Conservation (phyloP, 805 yeast genomes). For the Diddensiella transvaalensis region DNA sequence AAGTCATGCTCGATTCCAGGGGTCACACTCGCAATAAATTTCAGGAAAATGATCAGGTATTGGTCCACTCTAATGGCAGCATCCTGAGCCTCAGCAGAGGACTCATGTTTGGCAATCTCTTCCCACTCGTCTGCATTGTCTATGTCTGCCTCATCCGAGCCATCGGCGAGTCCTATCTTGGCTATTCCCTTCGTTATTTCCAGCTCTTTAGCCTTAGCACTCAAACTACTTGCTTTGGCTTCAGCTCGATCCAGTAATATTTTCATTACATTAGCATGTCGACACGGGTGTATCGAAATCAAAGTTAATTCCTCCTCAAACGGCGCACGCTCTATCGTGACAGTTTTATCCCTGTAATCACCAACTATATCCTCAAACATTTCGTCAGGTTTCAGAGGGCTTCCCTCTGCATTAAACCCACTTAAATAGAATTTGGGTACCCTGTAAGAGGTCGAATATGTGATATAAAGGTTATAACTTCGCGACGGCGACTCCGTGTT, state of each 20-base stretch:
- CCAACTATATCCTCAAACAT: conserved; percentile 94
- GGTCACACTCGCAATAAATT: conserved; percentile 93
- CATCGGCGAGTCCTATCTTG: conserved; percentile 39
- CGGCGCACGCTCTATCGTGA: conserved; percentile 91
- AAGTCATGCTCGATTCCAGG: conserved; percentile 98
- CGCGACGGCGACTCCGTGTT: conserved; percentile 37
- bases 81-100: conserved; percentile 32
- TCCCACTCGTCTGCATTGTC: conserved; percentile 52
- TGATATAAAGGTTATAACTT: conserved; percentile 82
- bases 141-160: conserved; percentile 20
- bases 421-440: conserved; percentile 93
- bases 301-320: conserved; percentile 67
- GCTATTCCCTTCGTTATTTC: conserved; percentile 38
- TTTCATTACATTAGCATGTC: conserved; percentile 92
- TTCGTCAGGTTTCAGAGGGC: conserved; percentile 78
- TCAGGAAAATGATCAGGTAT: conserved; percentile 81
- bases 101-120: conserved; percentile 40
- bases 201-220: conserved; percentile 21
- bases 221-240: conserved; percentile 28
- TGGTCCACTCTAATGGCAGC: conserved; percentile 77
- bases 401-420: conserved; percentile 80
- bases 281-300: conserved; percentile 94
- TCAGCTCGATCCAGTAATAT: conserved; percentile 75
- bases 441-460: conserved; percentile 90
- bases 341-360: conserved; percentile 93